Evolutionary conservation across 2,329 filamentous ascomycete genomes (phyloP).

Genomic region (Cordyceps farinosa): DNA sequence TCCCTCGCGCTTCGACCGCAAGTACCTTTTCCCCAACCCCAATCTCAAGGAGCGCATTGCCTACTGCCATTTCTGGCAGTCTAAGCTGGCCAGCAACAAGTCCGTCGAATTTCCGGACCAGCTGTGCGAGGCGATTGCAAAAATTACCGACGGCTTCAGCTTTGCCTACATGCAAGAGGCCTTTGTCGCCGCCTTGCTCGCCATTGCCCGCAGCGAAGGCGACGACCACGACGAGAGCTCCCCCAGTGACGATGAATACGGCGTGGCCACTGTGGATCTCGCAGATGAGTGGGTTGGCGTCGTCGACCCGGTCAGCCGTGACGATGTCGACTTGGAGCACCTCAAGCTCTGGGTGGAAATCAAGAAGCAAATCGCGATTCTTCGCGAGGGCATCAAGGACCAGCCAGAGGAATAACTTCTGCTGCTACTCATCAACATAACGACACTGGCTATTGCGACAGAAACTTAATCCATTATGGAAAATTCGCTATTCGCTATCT

Average conservation of each 20-base stretch:
- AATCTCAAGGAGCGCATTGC: slow-evolving; percentile 49
- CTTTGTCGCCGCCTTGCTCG: slow-evolving; percentile 60
- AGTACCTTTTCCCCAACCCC: slow-evolving; percentile 62
- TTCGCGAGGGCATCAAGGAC: slow-evolving; percentile 57
- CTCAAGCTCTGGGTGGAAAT: slow-evolving; percentile 59
- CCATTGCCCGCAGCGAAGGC: slow-evolving; percentile 45
- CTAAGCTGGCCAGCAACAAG: slow-evolving; percentile 52
- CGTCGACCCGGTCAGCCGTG: slow-evolving; percentile 24
- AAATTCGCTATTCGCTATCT: not conserved
- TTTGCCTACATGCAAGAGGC: slow-evolving; percentile 70
- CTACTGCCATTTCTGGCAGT: slow-evolving; percentile 63
- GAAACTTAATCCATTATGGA: not conserved
- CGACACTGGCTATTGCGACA: no score
- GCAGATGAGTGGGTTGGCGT: slow-evolving; percentile 39
- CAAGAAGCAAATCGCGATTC: slow-evolving; percentile 58
- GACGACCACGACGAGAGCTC: slow-evolving; percentile 25
- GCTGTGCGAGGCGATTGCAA: slow-evolving; percentile 56
- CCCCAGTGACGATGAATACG: slow-evolving; percentile 26
- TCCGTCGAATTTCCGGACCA: slow-evolving; percentile 58
- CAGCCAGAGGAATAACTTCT: slow-evolving; percentile 19
- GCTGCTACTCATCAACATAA: not conserved
- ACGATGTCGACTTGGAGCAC: slow-evolving; percentile 43
- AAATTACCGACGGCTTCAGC: slow-evolving; percentile 61
- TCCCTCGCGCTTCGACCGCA: slow-evolving; percentile 63
- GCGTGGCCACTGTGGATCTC: slow-evolving; percentile 27